A percentile compares a stretch with the other conserved stretches of the same genome.
phyloP scores from a whole-genome alignment of 2,329 filamentous ascomycete species.

The Xylariaceae sp. region DNA sequence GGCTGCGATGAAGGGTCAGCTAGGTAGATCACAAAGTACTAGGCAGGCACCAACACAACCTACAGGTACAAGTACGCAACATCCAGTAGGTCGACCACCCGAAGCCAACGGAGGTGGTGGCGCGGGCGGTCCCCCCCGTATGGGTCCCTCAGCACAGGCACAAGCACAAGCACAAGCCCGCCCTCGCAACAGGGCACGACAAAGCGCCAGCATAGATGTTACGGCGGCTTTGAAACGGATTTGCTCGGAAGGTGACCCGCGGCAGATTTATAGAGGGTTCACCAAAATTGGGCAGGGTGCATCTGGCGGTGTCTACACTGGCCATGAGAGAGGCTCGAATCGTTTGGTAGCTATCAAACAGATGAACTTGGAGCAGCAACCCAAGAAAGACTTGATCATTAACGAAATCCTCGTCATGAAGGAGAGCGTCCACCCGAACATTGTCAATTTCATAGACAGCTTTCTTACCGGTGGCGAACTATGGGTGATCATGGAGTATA shows the following conservation, averaged over 20 bases:
- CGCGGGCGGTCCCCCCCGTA: slow-evolving; percentile 45
- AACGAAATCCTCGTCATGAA: slow-evolving; percentile 99
- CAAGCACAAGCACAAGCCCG: slow-evolving; percentile 19
- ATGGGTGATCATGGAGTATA: slow-evolving; percentile 99
- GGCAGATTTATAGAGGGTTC: slow-evolving; percentile 83
- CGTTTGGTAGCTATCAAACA: slow-evolving; percentile 97
- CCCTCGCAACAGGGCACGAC: slow-evolving; percentile 77
- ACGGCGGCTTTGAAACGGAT: slow-evolving; percentile 84
- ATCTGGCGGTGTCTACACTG: slow-evolving; percentile 93
- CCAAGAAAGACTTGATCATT: slow-evolving; percentile 98
- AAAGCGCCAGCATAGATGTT: slow-evolving; percentile 83
- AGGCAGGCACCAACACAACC: slow-evolving; percentile 62
- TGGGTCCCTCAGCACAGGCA: slow-evolving; percentile 42
- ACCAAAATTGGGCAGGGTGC: slow-evolving; percentile 98
- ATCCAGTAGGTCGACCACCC: slow-evolving; percentile 41
- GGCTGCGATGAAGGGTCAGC: slow-evolving; percentile 73
- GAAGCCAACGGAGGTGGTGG: slow-evolving; percentile 40
- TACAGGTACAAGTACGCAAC: slow-evolving; percentile 61
- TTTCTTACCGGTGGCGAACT: slow-evolving; percentile 88
- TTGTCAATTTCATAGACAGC: slow-evolving; percentile 99
- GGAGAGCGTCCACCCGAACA: slow-evolving; percentile 96
- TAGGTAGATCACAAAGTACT: slow-evolving; percentile 78
- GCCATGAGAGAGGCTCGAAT: slow-evolving; percentile 83
- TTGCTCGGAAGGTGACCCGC: slow-evolving; percentile 88
- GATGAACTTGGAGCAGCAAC: slow-evolving; percentile 98